Percentiles rank a stretch among this genome's conserved stretches.
Conservation (phyloP, 1,284 basidiomycete genomes). For the Trichosporon sp. region DNA sequence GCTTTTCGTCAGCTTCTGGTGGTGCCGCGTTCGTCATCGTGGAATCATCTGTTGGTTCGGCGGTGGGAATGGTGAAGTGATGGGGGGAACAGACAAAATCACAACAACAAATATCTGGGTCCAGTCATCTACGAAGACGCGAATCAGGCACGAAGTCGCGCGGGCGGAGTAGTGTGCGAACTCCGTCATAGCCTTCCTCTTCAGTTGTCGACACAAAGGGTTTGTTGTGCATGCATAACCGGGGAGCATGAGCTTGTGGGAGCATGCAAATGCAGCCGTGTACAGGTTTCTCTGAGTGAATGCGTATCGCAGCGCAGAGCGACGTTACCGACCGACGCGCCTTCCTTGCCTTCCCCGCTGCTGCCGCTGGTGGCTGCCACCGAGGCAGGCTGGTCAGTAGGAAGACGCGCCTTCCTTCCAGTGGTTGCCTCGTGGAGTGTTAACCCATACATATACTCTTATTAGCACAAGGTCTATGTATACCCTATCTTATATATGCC, state of each 20-base stretch:
- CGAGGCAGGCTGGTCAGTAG: too few species aligned
- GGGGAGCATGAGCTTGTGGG: too few species aligned
- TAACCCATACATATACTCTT: not conserved
- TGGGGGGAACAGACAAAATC: not conserved
- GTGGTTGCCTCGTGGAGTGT: not conserved
- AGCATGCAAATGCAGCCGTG: too few species aligned
- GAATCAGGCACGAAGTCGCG: not conserved
- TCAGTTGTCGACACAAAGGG: too few species aligned
- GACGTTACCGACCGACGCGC: too few species aligned
- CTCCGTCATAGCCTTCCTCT: not conserved
- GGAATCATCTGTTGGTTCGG: not conserved
- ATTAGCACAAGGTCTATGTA: not conserved
- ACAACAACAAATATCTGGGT: conserved; percentile 1
- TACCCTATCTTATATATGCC: not conserved
- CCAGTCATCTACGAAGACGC: not conserved
- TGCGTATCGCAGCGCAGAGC: too few species aligned
- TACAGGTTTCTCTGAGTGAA: too few species aligned
- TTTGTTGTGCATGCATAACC: not conserved
- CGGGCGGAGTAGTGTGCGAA: not conserved
- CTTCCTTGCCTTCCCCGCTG: too few species aligned
- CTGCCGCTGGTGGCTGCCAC: too few species aligned
- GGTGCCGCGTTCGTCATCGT: conserved; percentile 1
- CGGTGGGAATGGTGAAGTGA: not conserved
- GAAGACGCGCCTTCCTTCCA: too few species aligned
- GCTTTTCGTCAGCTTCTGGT: conserved; percentile 19